Evolutionary conservation across 2,329 filamentous ascomycete genomes (phyloP), one percentile per base, ranked within the genome.

Genomic region (Fusarium goolgardi): DNA sequence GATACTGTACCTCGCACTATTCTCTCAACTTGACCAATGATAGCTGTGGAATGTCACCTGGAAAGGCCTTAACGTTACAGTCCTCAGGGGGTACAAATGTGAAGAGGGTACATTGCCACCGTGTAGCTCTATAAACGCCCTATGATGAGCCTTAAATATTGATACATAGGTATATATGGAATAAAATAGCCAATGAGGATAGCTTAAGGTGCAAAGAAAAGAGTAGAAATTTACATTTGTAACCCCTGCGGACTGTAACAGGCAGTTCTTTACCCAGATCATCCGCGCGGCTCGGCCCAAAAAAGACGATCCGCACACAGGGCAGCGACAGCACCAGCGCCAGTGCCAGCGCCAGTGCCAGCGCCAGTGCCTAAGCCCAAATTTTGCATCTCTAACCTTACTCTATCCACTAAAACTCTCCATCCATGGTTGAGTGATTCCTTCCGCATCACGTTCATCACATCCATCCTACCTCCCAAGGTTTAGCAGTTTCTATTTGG

Each of bases 211-310:
- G n/a, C n/a, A n/a, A n/a, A n/a, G n/a, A n/a, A n/a, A n/a, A n/a
- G n/a, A n/a, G n/a, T n/a, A n/a, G n/a, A n/a, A n/a, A n/a, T n/a
- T n/a, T n/a, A n/a, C n/a, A n/a, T n/a, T n/a, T n/a, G n/a, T n/a
- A n/a, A n/a, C n/a, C n/a, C n/a, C n/a, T n/a, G n/a, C n/a, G n/a
- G n/a, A n/a, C n/a, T n/a, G n/a, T n/a, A 64, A 63, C 52, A 64
- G 59, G 62, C 60, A 68, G 51, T 65, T 45, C 52, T 57, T 59
- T 50, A 39, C 25, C 55, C 55, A 54, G 66, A 69, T 69, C 66
- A 69, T 65, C 66, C 67, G 49, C 66, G 66, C 66, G 65, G 66
- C 66, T 69, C 65, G 66, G 66, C 62, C 66, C 65, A 69, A 68
- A 57, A 61, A 69, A 60, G 49, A 52, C 65, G 65, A 69, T 69